Evolutionary conservation across 225 moss, liverwort and hornwort species (phyloP).

Genomic region (Straminergon stramineum): DNA sequence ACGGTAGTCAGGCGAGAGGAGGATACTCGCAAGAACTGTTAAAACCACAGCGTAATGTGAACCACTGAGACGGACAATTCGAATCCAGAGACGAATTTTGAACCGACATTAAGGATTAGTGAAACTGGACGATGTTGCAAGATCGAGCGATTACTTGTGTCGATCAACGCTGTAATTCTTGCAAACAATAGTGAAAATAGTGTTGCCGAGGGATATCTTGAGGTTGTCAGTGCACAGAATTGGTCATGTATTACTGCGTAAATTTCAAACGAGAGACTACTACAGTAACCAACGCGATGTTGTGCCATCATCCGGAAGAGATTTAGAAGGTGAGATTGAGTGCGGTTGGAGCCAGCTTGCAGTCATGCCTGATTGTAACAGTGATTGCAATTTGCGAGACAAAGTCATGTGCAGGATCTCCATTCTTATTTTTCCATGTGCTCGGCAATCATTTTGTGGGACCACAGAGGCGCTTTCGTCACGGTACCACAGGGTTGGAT

Average conservation of each 20-base stretch:
- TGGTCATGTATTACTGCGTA: background rate
- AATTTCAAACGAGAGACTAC: background rate
- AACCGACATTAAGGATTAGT: background rate
- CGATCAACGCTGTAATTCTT: background rate
- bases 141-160: background rate
- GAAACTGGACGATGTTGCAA: background rate
- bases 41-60: background rate
- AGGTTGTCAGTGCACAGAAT: background rate
- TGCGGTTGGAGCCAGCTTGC: background rate
- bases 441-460: slow-evolving; percentile 9
- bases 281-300: background rate
- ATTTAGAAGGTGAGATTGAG: background rate
- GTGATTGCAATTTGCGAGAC: background rate
- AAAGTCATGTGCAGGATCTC: background rate
- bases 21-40: background rate
- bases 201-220: background rate
- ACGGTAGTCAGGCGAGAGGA: background rate
- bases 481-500: background rate
- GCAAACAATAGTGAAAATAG: background rate
- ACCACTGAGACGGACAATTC: background rate
- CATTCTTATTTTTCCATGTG: background rate
- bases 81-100: background rate
- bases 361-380: background rate
- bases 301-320: background rate
- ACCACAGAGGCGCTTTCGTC: background rate